phyloP scores from a whole-genome alignment of 2,329 filamentous ascomycete species.

The Sordariomycetes sp. region DNA sequence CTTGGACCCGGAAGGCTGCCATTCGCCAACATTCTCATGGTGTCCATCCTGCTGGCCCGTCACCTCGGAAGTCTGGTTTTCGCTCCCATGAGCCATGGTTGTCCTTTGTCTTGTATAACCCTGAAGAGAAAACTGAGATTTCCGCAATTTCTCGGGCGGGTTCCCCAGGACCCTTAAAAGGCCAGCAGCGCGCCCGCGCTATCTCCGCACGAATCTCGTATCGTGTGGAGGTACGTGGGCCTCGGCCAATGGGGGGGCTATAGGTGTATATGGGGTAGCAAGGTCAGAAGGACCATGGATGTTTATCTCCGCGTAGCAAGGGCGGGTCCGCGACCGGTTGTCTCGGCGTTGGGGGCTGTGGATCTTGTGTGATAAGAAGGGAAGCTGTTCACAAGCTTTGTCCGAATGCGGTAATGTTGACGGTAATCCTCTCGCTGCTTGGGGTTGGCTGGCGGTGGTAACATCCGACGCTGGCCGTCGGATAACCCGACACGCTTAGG shows the following conservation, averaged over 20 bases:
- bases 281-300: background rate
- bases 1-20: constrained; percentile 7
- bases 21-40: constrained; percentile 1
- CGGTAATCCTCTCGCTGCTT: background rate
- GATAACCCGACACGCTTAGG: constrained; percentile 2
- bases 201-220: background rate
- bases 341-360: background rate
- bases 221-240: background rate
- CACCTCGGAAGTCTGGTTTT: background rate
- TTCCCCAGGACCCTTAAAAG: background rate
- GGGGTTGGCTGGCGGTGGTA: background rate
- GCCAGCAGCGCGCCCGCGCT: background rate
- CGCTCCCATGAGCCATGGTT: background rate
- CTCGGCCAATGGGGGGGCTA: background rate
- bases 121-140: background rate
- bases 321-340: background rate
- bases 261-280: background rate
- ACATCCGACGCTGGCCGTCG: constrained; percentile 2
- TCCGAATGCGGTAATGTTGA: background rate
- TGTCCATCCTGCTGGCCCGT: background rate
- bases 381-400: background rate
- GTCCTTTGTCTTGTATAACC: background rate
- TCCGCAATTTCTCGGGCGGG: background rate
- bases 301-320: background rate
- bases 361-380: too few relatives aligned